Conservation (phyloP, 1,139 yeast genomes). For the Pneumocystis jirovecii region DNA sequence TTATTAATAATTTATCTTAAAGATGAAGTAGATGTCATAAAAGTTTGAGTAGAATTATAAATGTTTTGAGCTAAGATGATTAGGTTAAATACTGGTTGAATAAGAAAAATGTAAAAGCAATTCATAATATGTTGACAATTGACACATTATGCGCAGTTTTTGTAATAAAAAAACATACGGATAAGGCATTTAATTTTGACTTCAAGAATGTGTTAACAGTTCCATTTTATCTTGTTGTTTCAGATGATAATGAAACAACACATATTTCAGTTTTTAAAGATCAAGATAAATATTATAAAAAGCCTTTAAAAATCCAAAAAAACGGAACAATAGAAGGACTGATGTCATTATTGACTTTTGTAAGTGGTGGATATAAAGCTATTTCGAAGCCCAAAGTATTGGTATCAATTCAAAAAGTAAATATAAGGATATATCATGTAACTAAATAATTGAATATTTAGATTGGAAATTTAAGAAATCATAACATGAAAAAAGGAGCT, state of each 20-base stretch:
- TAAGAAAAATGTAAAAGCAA: background rate
- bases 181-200: background rate
- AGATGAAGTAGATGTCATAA: background rate
- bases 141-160: background rate
- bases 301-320: background rate
- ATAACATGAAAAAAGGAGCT: background rate
- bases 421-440: background rate
- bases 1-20: background rate
- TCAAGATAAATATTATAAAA: background rate
- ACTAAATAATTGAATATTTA: background rate
- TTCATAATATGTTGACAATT: background rate
- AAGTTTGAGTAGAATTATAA: background rate
- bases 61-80: background rate
- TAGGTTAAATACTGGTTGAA: background rate
- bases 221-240: background rate
- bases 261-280: background rate
- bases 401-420: background rate
- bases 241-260: background rate
- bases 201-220: background rate
- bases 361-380: background rate
- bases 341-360: background rate
- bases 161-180: background rate
- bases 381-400: background rate
- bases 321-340: background rate
- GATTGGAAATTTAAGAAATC: background rate